Evolutionary conservation across 805 yeast genomes (phyloP), one percentile per base, ranked within the genome.

Genomic region (Spathaspora hagerdaliae): DNA sequence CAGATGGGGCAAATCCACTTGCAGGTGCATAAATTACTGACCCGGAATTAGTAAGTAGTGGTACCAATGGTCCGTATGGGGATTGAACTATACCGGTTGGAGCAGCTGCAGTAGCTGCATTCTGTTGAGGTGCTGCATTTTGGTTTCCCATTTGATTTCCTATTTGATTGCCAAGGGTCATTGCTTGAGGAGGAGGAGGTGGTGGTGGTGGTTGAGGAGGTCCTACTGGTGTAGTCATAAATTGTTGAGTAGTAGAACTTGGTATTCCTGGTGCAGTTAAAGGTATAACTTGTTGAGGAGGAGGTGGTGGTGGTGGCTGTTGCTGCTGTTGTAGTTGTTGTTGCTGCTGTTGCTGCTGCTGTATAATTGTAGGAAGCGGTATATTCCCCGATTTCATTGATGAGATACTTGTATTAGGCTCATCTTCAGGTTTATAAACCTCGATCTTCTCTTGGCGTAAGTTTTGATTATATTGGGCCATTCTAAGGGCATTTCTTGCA

Each of bases 391-490:
- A 14, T 4, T 32, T 31, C 27, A 24, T 15, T 1, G 41, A 12
- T 37, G 43, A 2, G 2, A 10, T 5, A 14, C 42, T 35, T n/a
- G 41, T 24, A 8, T 37, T 27, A 8, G 42, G 36, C 15, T 41
- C 46, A 19, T 50, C 40, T 11, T 42, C 31, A 13, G 31, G 37
- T 19, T 33, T 34, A n/a, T 44, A 54, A 38, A 45, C 53, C 14
- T 50, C 50, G 26, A 50, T 39, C 38, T 56, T 52, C 34, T 63
- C 67, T 41, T 57, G 58, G 36, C 67, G 46, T 14, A 63, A 41
- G 41, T 56, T 60, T 40, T 74, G 74, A 53, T 74, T 67, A 49
- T 66, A 65, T 51, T 77, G 82, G 1, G 82, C 82, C 65, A 68
- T 65, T 42, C 74, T 59, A 34, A 77, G 56, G 24, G 80, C 79